phyloP scores from a whole-genome alignment of 2,329 filamentous ascomycete genomes.

The Sarocladium oryzae region DNA sequence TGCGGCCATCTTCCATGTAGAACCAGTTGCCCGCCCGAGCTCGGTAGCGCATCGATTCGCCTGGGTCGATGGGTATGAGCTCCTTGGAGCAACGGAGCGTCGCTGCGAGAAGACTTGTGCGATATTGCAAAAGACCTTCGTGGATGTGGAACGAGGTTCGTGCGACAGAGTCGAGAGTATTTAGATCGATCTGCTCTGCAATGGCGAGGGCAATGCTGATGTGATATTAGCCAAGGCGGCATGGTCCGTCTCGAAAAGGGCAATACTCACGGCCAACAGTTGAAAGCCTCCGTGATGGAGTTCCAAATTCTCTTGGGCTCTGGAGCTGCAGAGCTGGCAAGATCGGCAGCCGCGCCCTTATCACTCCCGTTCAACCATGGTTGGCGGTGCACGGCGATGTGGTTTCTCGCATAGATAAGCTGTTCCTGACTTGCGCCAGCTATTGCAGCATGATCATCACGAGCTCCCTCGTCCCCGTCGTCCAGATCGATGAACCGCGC shows the following conservation, averaged over 20 bases:
- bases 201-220: constrained; percentile 72
- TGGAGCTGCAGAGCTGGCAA: constrained; percentile 10
- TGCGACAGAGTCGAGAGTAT: constrained; percentile 77
- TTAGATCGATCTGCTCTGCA: constrained; percentile 74
- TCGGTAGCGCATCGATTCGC: constrained; percentile 51
- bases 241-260: background rate
- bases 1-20: constrained; percentile 50
- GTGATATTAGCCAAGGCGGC: background rate
- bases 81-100: constrained; percentile 80
- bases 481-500: constrained; percentile 13
- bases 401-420: background rate
- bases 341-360: constrained; percentile 3
- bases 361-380: background rate
- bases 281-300: constrained; percentile 24
- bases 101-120: constrained; percentile 62
- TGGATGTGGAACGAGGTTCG: constrained; percentile 76
- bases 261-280: constrained; percentile 28
- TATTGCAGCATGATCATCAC: background rate
- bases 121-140: constrained; percentile 70
- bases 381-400: background rate
- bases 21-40: constrained; percentile 51
- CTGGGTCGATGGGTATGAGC: constrained; percentile 43
- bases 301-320: constrained; percentile 14
- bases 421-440: constrained; percentile 1
- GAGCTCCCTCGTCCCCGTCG: constrained; percentile 8